A percentile compares a stretch with the other conserved stretches of the same genome.
These are phyloP conservation scores for Cornus suecica DNA, from an alignment of 148 eudicot genomes.

Conservation along the genomic window DNA sequence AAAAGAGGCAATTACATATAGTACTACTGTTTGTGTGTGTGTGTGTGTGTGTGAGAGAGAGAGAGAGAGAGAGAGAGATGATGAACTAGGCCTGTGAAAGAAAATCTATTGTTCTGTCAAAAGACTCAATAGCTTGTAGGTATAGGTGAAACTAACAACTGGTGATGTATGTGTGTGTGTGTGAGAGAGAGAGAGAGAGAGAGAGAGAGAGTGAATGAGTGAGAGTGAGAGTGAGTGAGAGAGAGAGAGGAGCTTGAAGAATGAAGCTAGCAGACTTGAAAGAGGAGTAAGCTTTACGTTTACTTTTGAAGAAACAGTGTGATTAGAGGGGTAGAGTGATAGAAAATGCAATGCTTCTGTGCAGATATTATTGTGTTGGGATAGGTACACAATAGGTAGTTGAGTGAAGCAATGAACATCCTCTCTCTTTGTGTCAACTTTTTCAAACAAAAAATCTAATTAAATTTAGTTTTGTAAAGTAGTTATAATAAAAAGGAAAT, in stretches of 20 bases:
- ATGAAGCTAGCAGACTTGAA: neutral
- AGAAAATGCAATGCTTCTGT: neutral
- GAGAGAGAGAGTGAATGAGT: neutral
- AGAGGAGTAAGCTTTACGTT: conserved; percentile 33
- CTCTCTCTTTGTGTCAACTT: too few relatives aligned
- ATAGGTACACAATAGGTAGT: neutral
- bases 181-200: too few relatives aligned
- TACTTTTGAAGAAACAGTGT: conserved; percentile 7
- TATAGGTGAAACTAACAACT: neutral
- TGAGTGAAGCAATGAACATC: neutral
- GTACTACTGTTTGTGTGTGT: too few relatives aligned
- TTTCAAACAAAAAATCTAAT: too few relatives aligned
- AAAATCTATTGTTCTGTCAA: neutral
- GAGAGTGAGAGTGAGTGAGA: neutral
- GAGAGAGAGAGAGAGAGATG: too few relatives aligned
- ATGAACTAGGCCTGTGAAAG: too few relatives aligned
- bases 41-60: neutral
- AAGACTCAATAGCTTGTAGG: too few relatives aligned
- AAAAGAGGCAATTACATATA: neutral
- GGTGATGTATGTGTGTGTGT: neutral
- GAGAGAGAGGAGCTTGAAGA: neutral
- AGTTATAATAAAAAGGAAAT: too few relatives aligned
- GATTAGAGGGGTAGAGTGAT: conserved; percentile 15
- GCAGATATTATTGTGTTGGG: conserved; percentile 18
- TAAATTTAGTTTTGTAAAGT: too few relatives aligned